Base-by-base conservation (phyloP, 306 rosid genomes). In the Quercus ilex region DNA sequence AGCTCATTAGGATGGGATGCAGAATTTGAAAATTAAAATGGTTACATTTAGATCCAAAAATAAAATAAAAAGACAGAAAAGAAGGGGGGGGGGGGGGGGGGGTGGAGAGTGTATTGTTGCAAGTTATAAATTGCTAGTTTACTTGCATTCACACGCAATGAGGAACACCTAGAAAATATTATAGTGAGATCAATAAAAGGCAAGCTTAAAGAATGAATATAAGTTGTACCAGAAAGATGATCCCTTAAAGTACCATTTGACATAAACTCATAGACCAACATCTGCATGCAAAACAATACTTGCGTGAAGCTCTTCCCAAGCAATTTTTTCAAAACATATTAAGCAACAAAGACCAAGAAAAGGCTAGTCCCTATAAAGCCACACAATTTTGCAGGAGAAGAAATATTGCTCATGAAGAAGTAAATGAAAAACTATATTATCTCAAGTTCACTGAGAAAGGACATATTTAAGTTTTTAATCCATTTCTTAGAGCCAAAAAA, bases 251-350 rank as follows among this genome's bases (percentile, higher is more conserved):
- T 94, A 49, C 98, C 97, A 75, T 92, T 94, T 35, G 95, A 88
- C 94, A 94, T 87, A 78, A 91, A 94, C 80, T 94, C 95, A 38
- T 94, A 92, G 78, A 94, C 92, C 88, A 94, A 85, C 92, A 94
- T 92, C 98, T 94, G 91, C 79, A 78, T 65, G 74, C 69, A 85
- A 63, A 84, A 77, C 53, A 49, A 49, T 49, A 49, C 53, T 13
- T 13, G 12, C 15, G 0, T 49, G 53, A 49, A 49, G 53, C 4
- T 49, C 14, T 49, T 49, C 5, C 53, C 53, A 49, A 71, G 67
- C 74, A 74, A 49, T 3, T 3, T 12, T 31, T 69, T 33, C 83
- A 71, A 81, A n/a, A 35, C 46, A 79, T 57, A 56, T 46, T 31
- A 20, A 67, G 65, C 62, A 79, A 77, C 19, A 53, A 21, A 81